Conservation (phyloP, 2,329 filamentous ascomycete species). For the Endocalyx cinctus region DNA sequence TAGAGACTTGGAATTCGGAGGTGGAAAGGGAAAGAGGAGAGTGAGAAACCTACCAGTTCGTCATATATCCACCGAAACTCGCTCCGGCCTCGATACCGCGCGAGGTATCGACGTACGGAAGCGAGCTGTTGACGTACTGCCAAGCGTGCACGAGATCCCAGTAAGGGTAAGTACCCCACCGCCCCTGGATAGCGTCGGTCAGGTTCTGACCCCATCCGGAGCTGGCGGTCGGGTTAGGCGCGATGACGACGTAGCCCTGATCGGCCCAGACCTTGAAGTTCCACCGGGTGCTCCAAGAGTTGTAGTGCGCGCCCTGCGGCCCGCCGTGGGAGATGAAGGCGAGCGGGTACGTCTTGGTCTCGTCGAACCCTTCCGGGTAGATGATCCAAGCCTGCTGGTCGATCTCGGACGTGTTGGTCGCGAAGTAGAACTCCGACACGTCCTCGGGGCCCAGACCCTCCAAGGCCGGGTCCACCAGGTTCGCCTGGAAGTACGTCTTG, state of each 20-base stretch:
- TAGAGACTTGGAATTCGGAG: too few species aligned
- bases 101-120: slow-evolving; percentile 46
- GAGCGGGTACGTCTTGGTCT: slow-evolving; percentile 44
- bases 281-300: slow-evolving; percentile 49
- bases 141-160: slow-evolving; percentile 50
- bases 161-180: slow-evolving; percentile 51
- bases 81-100: slow-evolving; percentile 48
- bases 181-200: slow-evolving; percentile 44
- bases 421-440: slow-evolving; percentile 31
- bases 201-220: slow-evolving; percentile 50
- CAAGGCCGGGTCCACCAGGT: slow-evolving; percentile 29
- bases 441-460: slow-evolving; percentile 26
- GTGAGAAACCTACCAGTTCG: slow-evolving; percentile 37
- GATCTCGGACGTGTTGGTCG: slow-evolving; percentile 27
- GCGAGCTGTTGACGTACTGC: slow-evolving; percentile 45
- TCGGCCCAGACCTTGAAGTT: slow-evolving; percentile 52
- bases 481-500: slow-evolving; percentile 30
- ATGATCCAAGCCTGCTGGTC: slow-evolving; percentile 29
- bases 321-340: slow-evolving; percentile 52
- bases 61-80: slow-evolving; percentile 53
- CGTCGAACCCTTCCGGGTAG: slow-evolving; percentile 27
- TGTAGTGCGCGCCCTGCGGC: slow-evolving; percentile 47
- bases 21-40: too few species aligned
- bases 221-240: slow-evolving; percentile 50
- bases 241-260: slow-evolving; percentile 51